Conservation (phyloP, 768 basidiomycete species). For the Trametopsis cervina region DNA sequence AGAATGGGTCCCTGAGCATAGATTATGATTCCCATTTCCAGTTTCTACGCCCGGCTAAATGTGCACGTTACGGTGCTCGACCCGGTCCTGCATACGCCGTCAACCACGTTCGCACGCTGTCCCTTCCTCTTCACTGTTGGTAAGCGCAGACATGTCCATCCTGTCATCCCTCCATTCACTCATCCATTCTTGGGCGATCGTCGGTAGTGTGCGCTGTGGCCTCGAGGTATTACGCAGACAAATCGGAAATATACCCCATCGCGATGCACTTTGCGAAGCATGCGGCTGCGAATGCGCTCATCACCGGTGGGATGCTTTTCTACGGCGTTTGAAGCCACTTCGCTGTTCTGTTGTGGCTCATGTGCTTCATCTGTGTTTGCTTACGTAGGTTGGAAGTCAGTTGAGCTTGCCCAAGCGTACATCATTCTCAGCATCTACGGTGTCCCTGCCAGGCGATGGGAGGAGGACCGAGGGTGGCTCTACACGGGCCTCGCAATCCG, state of each 20-base stretch:
- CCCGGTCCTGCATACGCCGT: slow-evolving; percentile 73
- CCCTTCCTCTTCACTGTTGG: slow-evolving; percentile 89
- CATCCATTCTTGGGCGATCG: too few species aligned
- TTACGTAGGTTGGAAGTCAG: slow-evolving; percentile 39
- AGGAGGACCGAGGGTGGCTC: slow-evolving; percentile 87
- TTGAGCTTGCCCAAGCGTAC: slow-evolving; percentile 89
- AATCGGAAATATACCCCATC: slow-evolving; percentile 79
- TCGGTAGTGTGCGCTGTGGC: slow-evolving; percentile 75
- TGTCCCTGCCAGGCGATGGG: slow-evolving; percentile 77
- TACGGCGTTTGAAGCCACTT: too few species aligned
- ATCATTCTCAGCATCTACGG: slow-evolving; percentile 80
- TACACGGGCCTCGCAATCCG: slow-evolving; percentile 85
- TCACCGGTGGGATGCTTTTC: slow-evolving; percentile 77
- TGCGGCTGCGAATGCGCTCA: slow-evolving; percentile 72
- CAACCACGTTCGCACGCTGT: slow-evolving; percentile 72
- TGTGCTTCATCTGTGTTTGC: too few species aligned
- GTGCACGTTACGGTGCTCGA: slow-evolving; percentile 79
- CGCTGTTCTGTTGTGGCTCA: too few species aligned
- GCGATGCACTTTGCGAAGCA: slow-evolving; percentile 88
- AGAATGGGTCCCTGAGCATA: background rate
- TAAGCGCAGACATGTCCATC: slow-evolving; percentile 29
- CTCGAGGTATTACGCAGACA: slow-evolving; percentile 75
- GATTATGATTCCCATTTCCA: slow-evolving; percentile 25
- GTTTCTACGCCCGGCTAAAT: slow-evolving; percentile 67
- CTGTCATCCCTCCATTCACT: too few species aligned